Evolutionary conservation across 176 grass and related monocot species (phyloP), one percentile per base, ranked within the genome.

Genomic region (Oryza glumipatula): DNA sequence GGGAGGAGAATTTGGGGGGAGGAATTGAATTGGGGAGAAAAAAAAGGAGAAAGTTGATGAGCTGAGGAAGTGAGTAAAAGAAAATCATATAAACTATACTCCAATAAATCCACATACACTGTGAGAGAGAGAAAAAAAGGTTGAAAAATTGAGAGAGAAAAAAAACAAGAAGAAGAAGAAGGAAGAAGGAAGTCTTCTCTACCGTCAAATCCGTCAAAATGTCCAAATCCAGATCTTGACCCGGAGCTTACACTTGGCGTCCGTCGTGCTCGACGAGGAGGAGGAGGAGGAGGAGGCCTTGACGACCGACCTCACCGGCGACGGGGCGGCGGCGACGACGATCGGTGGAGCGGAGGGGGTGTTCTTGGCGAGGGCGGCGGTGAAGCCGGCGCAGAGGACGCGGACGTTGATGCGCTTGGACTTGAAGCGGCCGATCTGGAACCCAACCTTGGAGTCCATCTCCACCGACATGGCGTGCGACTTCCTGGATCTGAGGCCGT

Each of bases 191-290:
- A 74, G 69, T 84, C 83, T 75, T 68, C 61, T 9, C 52, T 30
- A 17, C n/a, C 28, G 65, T 46, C 82, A 82, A 68, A 76, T 51
- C 48, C 65, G 64, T 91, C 89, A 98, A 91, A 95, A 85, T 51
- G 96, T 90, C 93, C 96, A 95, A 85, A 88, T 95, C 93, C 93
- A 98, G 87, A 95, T 88, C 91, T 98, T 98, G 46, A 95, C 89
- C 11, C 86, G 88, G 76, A 91, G 91, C 91, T 94, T 95, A 91
- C 96, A 95, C 87, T 90, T 95, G 16, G 83, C 91, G 71, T 88
- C 89, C 72, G 86, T 82, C 71, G 86, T 19, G 4, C 39, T 41
- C 39, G 60, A 52, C 21, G 36, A 38, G 0, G 60, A 52, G 13
- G 30, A 30, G 28, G 67, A 73, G 0, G 76, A 81, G 1, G 64